Base-by-base conservation (phyloP, 208 protist genomes). In the Polymyxa betae region DNA sequence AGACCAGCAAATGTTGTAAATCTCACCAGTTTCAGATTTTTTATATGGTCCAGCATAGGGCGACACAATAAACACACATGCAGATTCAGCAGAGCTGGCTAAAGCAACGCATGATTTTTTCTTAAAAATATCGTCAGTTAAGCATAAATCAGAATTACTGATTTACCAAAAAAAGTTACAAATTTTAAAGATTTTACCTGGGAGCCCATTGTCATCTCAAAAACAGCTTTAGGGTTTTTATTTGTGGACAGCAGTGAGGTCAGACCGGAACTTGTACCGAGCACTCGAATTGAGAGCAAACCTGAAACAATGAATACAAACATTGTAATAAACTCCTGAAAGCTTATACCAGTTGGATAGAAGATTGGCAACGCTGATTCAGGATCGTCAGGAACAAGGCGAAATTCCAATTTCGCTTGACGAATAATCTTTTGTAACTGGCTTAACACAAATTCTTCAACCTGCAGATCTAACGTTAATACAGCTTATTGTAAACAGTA, bases 381-480 rank as follows among this genome's bases (percentile, higher is more conserved):
- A 20, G n/a, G 35, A 43, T 45, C 72, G n/a, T 82, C 40, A 35
- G n/a, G 16, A 12, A n/a, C 5, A 5, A 82, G 72, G 16, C 72
- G n/a, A n/a, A 82, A 82, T 5, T 82, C 72, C 72, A 82, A n/a
- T n/a, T 82, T 82, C 72, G 72, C 35, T 20, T 35, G 5, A 5
- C 72, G 72, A n/a, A 82, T 43, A n/a, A 82, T 82, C n/a, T 82
- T 82, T 5, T 82, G 40, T n/a, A 82, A n/a, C 5, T 82, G 72
- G 35, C n/a, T 82, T 5, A 82, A n/a, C 5, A 82, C 35, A 43
- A 82, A 82, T 43, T 82, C 72, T 43, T 82, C 72, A n/a, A 82
- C 49, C 49, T 60, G 49, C 24, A 29, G 5, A 24, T 5, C 12
- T 24, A 24, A 29, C 5, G 5, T 60, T 24, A 24, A 29, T 24